Base-by-base conservation (phyloP, 495 filamentous ascomycete genomes). In the Podospora appendiculata region DNA sequence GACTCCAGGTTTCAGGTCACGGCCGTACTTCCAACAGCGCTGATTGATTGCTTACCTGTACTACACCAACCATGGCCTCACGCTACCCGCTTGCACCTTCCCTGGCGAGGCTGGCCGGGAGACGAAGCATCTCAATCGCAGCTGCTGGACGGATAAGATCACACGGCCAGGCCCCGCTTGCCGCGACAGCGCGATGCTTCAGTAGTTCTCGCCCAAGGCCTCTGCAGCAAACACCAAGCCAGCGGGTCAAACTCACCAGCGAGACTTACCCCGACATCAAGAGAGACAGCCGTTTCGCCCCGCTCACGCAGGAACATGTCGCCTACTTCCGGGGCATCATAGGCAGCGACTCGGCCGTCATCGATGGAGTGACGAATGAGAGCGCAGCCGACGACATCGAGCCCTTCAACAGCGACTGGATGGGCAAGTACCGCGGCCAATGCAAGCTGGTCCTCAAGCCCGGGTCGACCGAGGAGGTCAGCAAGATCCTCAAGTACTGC, bases 391-490 rank as follows among this genome's bases (percentile, higher is more conserved):
- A 86, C 55, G 93, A 98, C 61, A 75, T 97, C 51, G 89, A 92
- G 61, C 81, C 90, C 13, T 97, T 89, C 79, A 98, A 98, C 72
- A 82, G 80, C 58, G 93, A 98, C 73, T 98, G 93, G 93, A 97
- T 97, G 94, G 83, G 88, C 66, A 98, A 98, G 69, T 98, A 96
- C 74, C 84, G 89, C 38, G 93, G 93, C 38, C 91, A 95, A 64
- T 83, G 87, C 48, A 79, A 82, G 51, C 74, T 98, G 8, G 89
- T 96, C 8, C 72, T 98, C 44, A 95, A 92, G 70, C 93, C 93
- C 8, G 74, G 75, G 35, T 81, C 78, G 10, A 89, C 89, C 3
- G 81, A 89, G 53, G 86, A 98, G 69, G 84, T 96, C 62, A 90
- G 87, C 77, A 75, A 87, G 69, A 83, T 96, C 40, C 66, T 98